These are phyloP conservation scores for Erythrophleum fordii DNA, from an alignment of 306 rosid genomes.

Conservation along the genomic window DNA sequence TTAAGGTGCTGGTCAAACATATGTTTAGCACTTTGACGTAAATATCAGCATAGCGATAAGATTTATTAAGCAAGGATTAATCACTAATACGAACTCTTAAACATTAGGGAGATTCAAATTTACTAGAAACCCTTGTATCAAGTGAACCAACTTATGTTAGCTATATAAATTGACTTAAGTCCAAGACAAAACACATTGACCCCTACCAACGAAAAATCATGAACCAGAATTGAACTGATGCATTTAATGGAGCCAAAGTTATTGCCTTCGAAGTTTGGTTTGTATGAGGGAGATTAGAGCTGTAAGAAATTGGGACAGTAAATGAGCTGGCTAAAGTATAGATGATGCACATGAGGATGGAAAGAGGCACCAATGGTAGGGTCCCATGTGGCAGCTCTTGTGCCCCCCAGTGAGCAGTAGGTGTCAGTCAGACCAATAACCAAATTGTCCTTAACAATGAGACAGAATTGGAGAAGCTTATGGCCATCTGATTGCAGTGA, in stretches of 20 bases:
- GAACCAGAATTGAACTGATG: not conserved
- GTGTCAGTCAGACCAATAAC: conserved; percentile 50
- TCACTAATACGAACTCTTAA: too few relatives aligned
- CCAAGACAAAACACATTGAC: not conserved
- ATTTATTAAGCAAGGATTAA: not conserved
- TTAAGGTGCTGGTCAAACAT: not conserved
- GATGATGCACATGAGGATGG: conserved; percentile 47
- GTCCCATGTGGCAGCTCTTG: conserved; percentile 45
- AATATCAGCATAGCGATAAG: not conserved
- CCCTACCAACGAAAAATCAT: not conserved
- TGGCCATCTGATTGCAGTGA: conserved; percentile 58
- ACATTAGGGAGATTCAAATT: not conserved
- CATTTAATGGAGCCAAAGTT: not conserved
- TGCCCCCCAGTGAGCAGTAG: conserved; percentile 42
- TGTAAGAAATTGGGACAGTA: conserved; percentile 47
- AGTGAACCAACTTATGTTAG: not conserved
- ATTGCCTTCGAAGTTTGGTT: conserved; percentile 12
- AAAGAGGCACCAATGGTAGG: conserved; percentile 42
- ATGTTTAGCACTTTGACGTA: not conserved
- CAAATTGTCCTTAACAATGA: conserved; percentile 66
- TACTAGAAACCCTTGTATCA: not conserved
- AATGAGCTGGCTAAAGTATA: conserved; percentile 62
- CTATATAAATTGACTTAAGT: not conserved
- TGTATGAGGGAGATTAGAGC: conserved; percentile 39
- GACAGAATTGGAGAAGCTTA: conserved; percentile 57